Base-by-base conservation (phyloP, 352 stramenopile genomes). In the Globisporangium yorkense region DNA sequence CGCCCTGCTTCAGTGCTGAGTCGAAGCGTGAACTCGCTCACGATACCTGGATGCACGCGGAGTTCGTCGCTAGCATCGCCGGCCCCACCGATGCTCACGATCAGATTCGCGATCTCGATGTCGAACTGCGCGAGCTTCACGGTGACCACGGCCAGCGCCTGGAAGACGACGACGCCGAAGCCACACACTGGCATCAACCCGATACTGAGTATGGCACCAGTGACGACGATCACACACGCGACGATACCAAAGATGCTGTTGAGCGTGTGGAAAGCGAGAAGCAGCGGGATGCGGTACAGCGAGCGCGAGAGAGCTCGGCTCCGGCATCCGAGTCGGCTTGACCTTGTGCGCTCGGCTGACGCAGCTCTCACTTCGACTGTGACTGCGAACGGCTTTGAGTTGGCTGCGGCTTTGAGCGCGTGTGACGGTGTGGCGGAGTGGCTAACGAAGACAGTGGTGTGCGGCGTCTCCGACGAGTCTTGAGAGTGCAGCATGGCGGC, bases 401-500 rank as follows among this genome's bases (percentile, higher is more conserved):
- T 45, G 40, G 12, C 12, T n/a, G 40, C 12, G 6, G 39, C 39
- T 44, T 18, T 44, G 39, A n/a, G 13, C 18, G 1, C 18, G 12
- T 45, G 40, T 8, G 13, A 18, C 9, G 9, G 40, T n/a, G 40
- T n/a, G 9, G 40, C 40, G 40, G 13, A 20, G 40, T 8, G 5
- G 2, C 40, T n/a, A 10, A 7, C 0, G 40, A 45, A 45, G 15
- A n/a, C 40, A 45, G 40, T 45, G 13, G 40, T 3, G 40, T n/a
- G 18, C 18, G 40, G 40, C 5, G 40, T 45, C 13, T 18, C 40
- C 40, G 40, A 45, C 24, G 24, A 27, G 40, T 7, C 40, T 45
- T 45, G 40, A 20, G 40, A 8, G 51, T 90, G 83, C 9, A 97
- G 66, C 53, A 94, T 45, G 18, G 10, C 40, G 31, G 31, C 8